Evolutionary conservation across 139 green algal species (phyloP), one percentile per base, ranked within the genome.

Genomic region (Chlamydomonas schloesseri): DNA sequence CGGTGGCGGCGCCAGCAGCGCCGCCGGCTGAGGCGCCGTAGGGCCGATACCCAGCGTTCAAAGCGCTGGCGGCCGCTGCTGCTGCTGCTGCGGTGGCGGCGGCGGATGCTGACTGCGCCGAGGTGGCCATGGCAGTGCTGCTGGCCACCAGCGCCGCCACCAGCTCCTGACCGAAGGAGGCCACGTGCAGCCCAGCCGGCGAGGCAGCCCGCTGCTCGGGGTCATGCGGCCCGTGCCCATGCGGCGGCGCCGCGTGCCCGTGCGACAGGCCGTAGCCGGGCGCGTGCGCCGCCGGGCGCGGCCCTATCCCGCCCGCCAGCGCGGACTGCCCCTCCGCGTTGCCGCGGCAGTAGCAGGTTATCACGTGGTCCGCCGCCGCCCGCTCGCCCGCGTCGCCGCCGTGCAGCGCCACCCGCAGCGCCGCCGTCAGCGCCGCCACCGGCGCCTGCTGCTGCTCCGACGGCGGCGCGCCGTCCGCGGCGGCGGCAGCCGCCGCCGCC

Each of bases 131-230:
- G 33, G 76, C 58, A 73, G 55, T 9, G 55, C 73, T 21, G 31
- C 28, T 13, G 23, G 77, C 76, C 18, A 88, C 42, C 64, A 93
- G 73, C 28, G 77, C 89, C 26, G 42, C 28, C 37, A 75, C 73
- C 28, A 94, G 87, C 82, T 94, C 85, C 6, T 69, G 82, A 14
- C 92, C 90, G 88, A 93, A 95, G 23, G 82, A 73, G 55, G 72
- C 84, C 21, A 6, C 6, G 18, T 28, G 55, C 18, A 67, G 60
- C 60, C 60, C 60, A n/a, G 60, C 23, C 42, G 42, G 42, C 42
- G 42, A 50, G 42, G 42, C 8, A n/a, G n/a, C n/a, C 6, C 42
- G 42, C 8, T 50, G 42, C 42, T 50, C 42, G 42, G 42, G 6
- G 6, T 50, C 42, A 8, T 50, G 42, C n/a, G n/a, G n/a, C n/a